These are phyloP conservation scores for Myxozyma neglecta DNA, from an alignment of 805 yeast genomes.

Conservation along the genomic window DNA sequence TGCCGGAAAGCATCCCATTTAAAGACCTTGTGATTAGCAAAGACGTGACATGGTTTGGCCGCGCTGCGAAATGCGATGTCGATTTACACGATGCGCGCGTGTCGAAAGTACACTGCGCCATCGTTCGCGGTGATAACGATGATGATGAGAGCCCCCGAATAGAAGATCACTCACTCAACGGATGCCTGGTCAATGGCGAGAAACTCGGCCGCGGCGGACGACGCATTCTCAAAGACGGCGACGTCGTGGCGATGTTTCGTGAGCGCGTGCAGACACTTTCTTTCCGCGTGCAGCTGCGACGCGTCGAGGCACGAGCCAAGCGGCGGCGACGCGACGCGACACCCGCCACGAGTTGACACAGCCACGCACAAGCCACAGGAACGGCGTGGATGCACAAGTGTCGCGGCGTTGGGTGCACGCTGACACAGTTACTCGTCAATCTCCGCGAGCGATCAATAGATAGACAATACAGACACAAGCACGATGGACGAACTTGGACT, in stretches of 20 bases:
- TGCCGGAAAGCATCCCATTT: slow-evolving; percentile 48
- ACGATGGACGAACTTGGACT: slow-evolving; percentile 67
- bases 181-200: slow-evolving; percentile 54
- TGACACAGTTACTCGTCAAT: no score
- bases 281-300: slow-evolving; percentile 12
- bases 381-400: slow-evolving; percentile 7
- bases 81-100: slow-evolving; percentile 69
- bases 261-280: slow-evolving; percentile 15
- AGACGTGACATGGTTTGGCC: slow-evolving; percentile 70
- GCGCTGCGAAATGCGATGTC: slow-evolving; percentile 54
- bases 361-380: neutral
- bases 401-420: neutral
- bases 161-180: slow-evolving; percentile 71
- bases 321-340: neutral
- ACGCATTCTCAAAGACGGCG: slow-evolving; percentile 30
- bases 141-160: neutral
- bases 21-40: slow-evolving; percentile 61
- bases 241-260: slow-evolving; percentile 16
- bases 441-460: no score
- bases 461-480: neutral
- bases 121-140: slow-evolving; percentile 47
- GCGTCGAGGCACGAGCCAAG: slow-evolving; percentile 8
- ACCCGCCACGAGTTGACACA: neutral
- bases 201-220: slow-evolving; percentile 45
- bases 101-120: slow-evolving; percentile 79